Percentiles rank a stretch among this genome's conserved stretches.
These are phyloP conservation scores for Crataegus laevigata DNA, from an alignment of 306 rosid genomes.

Conservation along the genomic window DNA sequence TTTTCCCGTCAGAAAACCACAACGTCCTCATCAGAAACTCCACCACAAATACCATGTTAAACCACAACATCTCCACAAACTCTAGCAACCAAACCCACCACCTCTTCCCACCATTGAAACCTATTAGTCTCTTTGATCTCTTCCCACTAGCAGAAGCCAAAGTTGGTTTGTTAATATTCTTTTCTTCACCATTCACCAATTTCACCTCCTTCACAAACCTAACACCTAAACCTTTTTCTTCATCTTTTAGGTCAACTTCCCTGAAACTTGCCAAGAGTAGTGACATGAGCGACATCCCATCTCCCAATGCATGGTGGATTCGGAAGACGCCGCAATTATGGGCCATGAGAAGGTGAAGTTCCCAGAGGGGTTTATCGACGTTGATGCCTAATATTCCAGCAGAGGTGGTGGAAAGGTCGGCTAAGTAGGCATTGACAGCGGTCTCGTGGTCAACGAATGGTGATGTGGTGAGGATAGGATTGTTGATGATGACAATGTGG, in stretches of 20 bases:
- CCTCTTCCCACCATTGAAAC: not conserved
- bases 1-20: slow-evolving; percentile 54
- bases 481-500: slow-evolving; percentile 34
- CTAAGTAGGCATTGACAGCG: slow-evolving; percentile 47
- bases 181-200: too few species aligned
- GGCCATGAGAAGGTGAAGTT: slow-evolving; percentile 49
- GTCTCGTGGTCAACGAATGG: slow-evolving; percentile 9
- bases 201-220: too few species aligned
- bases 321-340: slow-evolving; percentile 57
- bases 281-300: slow-evolving; percentile 79
- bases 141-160: slow-evolving; percentile 1
- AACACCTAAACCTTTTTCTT: not conserved
- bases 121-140: not conserved
- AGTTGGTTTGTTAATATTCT: slow-evolving; percentile 20
- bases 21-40: slow-evolving; percentile 35
- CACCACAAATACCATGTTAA: slow-evolving; percentile 36
- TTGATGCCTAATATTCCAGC: too few species aligned
- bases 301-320: slow-evolving; percentile 75
- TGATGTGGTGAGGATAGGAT: slow-evolving; percentile 4
- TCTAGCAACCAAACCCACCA: slow-evolving; percentile 9
- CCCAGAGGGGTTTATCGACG: slow-evolving; percentile 74
- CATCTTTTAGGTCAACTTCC: slow-evolving; percentile 5
- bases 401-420: slow-evolving; percentile 29
- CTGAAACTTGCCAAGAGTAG: slow-evolving; percentile 55
- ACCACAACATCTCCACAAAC: slow-evolving; percentile 22